These are phyloP conservation scores for Kalmusia sp. DNA, from an alignment of 2,329 filamentous ascomycete genomes.

Conservation along the genomic window DNA sequence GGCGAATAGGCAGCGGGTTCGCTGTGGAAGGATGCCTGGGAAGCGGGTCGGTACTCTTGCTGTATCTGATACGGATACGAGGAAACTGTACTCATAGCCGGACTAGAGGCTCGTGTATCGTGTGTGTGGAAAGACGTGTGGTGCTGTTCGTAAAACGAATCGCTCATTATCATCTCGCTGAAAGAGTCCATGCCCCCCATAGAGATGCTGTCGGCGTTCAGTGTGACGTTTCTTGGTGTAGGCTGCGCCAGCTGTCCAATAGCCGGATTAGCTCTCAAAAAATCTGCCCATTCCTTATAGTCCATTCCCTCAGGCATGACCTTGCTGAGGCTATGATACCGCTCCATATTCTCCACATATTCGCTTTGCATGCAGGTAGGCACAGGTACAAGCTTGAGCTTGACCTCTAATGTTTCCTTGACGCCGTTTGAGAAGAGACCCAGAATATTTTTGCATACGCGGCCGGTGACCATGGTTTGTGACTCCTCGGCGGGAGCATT, in stretches of 20 bases:
- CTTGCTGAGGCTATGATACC: constrained; percentile 65
- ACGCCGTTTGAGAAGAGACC: constrained; percentile 83
- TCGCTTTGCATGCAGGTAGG: constrained; percentile 68
- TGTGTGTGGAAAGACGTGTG: constrained; percentile 34
- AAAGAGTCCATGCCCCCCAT: constrained; percentile 43
- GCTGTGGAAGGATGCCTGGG: constrained; percentile 47
- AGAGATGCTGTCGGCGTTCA: constrained; percentile 26
- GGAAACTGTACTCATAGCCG: constrained; percentile 51
- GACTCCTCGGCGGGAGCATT: constrained; percentile 65
- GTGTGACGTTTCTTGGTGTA: constrained; percentile 21
- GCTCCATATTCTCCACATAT: constrained; percentile 67
- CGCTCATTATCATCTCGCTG: constrained; percentile 43
- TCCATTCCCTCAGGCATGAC: constrained; percentile 69
- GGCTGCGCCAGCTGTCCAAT: constrained; percentile 42
- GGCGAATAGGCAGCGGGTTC: constrained; percentile 29
- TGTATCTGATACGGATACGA: constrained; percentile 40
- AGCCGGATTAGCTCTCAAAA: constrained; percentile 73
- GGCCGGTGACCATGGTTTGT: constrained; percentile 81
- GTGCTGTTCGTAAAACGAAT: constrained; percentile 36
- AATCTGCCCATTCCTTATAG: constrained; percentile 77
- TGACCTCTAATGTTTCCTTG: constrained; percentile 91
- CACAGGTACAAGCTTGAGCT: constrained; percentile 82
- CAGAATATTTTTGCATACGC: constrained; percentile 84
- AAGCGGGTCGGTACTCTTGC: constrained; percentile 46
- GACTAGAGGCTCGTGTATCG: constrained; percentile 53